Base-by-base conservation (phyloP, 345 rosid genomes). In the Angophora floribunda region DNA sequence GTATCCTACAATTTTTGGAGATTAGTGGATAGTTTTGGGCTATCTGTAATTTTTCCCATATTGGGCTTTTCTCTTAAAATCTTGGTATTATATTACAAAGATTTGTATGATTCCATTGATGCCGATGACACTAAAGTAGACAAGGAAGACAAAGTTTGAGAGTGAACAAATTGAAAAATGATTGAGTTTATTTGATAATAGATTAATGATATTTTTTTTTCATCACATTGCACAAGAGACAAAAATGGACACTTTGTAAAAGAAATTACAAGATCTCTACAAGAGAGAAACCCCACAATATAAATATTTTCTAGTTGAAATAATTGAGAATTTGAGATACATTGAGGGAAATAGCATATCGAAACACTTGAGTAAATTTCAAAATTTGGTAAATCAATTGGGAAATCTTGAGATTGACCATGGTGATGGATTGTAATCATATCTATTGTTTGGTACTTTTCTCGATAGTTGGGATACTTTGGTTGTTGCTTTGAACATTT, bases 401-500 rank as follows among this genome's bases (percentile, higher is more conserved):
- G 4, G 13, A 57, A 57, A 57, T 57, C n/a, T 57, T 57, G 63
- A 57, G 24, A 57, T 57, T 4, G 63, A 57, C 13, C 0, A 22
- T 57, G 4, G 3, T 26, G 22, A 57, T 57, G 13, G 9, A 57
- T 57, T 11, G 2, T 6, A 57, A 57, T 57, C 24, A 24, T 57
- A 13, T 57, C 9, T 57, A 24, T 57, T 57, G 63, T n/a, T 57
- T 57, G 63, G 63, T 57, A 57, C n/a, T 57, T 12, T 57, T 0
- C 63, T 0, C 0, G 6, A 57, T 57, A 57, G n/a, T 57, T 57
- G 1, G 13, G 24, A 57, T 24, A 26, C n/a, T 13, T 57, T 24
- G 13, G 10, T 53, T 21, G 5, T 53, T 7, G 26, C 59, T 17
- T 53, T 7, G 7, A 53, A 53, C 24, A 21, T 19, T 53, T 53